Base-by-base conservation (phyloP, 495 filamentous ascomycete species). In the Penicillium parvum region DNA sequence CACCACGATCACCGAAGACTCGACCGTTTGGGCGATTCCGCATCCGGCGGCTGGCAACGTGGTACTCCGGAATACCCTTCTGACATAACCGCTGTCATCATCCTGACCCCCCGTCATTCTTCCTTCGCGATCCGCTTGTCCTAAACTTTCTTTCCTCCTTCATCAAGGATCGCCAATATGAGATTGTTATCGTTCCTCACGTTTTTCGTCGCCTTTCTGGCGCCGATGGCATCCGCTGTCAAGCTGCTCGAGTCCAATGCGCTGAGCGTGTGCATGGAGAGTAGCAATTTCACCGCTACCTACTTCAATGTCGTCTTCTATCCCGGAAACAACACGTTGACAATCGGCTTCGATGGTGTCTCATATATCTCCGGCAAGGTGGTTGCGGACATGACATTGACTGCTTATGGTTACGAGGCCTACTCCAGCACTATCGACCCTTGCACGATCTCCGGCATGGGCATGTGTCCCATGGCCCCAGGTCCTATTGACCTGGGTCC, bases 391-490 rank as follows among this genome's bases (percentile, higher is more conserved):
- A 57, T 97, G 41, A 64, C 76, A 19, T 74, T 95, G 40, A 73
- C 81, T 33, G 90, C 87, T 11, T 97, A 97, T 61, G 91, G 91
- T 49, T 88, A 83, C 67, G 66, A 67, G 11, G 77, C 83, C 38
- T 61, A 89, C 38, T 65, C 65, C 28, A 69, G 80, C 46, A 78
- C 68, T 2, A 52, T 97, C 38, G 65, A 96, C 62, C 92, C 90
- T 14, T 98, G 92, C 76, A 62, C 74, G 2, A 64, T 75, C 47
- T 67, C 76, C 28, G 65, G 96, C 30, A 61, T 71, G 42, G 90
- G 90, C 42, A 74, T 98, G 60, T 98, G 92, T 67, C 91, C 91
- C 33, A 98, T 98, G 92, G 83, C 78, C 19, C 76, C 90, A 2
- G 91, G 89, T 55, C 79, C 84, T 47, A 84, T 96, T 63, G 73